phyloP scores from a whole-genome alignment of 768 basidiomycete species.

The Pisolithus marmoratus region DNA sequence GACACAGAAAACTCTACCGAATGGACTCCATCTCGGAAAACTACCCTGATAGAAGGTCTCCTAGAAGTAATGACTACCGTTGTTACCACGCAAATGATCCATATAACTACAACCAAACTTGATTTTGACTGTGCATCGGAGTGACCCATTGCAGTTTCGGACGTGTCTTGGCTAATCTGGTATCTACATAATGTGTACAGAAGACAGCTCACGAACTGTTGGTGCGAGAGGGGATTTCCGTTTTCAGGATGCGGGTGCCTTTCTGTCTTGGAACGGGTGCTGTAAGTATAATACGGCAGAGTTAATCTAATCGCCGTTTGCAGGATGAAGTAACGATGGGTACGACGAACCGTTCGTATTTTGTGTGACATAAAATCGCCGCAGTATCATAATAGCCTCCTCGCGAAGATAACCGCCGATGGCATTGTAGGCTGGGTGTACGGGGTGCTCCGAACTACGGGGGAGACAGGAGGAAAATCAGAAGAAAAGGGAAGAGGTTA shows the following conservation, averaged over 20 bases:
- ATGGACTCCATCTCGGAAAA: too few relatives aligned
- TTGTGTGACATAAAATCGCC: constrained; percentile 89
- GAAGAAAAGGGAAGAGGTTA: constrained; percentile 3
- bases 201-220: not conserved
- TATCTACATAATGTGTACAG: not conserved
- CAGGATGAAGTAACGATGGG: not conserved
- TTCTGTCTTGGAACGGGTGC: constrained; percentile 92
- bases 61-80: too few relatives aligned
- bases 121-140: too few relatives aligned
- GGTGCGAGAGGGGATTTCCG: constrained; percentile 45
- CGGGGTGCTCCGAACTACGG: constrained; percentile 61
- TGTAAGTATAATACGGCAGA: constrained; percentile 23
- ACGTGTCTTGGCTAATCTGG: too few relatives aligned
- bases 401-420: constrained; percentile 72
- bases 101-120: too few relatives aligned
- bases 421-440: constrained; percentile 69
- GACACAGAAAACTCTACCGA: not conserved
- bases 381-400: constrained; percentile 81
- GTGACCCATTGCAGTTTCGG: too few relatives aligned
- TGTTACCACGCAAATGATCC: too few relatives aligned
- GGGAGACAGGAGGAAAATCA: not conserved
- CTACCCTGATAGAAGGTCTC: too few relatives aligned
- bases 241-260: constrained; percentile 77
- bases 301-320: too few relatives aligned
- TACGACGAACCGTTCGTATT: constrained; percentile 75